Evolutionary conservation across 345 rosid genomes (phyloP).

Genomic region (Barbarea vulgaris): DNA sequence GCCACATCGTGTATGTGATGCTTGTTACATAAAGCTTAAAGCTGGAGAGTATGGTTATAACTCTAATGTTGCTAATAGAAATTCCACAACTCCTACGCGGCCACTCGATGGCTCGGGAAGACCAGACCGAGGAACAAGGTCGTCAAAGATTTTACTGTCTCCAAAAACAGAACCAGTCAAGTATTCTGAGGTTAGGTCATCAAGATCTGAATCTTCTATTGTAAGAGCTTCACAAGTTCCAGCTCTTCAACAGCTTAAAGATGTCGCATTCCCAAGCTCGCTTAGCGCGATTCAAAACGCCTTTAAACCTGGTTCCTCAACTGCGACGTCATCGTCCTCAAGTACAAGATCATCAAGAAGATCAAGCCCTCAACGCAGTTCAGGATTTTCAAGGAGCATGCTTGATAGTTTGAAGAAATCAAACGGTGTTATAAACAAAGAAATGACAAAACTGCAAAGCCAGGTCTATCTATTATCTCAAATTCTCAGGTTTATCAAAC

Average conservation of each 20-base stretch:
- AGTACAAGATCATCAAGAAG: constrained; percentile 53
- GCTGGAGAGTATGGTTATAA: constrained; percentile 60
- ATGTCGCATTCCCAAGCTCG: constrained; percentile 76
- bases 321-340: background rate
- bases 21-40: constrained; percentile 86
- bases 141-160: constrained; percentile 61
- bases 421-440: constrained; percentile 79
- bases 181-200: constrained; percentile 67
- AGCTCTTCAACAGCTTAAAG: constrained; percentile 61
- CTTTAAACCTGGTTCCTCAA: constrained; percentile 50
- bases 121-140: constrained; percentile 47
- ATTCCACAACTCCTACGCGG: constrained; percentile 44
- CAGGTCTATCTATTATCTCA: constrained; percentile 49
- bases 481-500: background rate
- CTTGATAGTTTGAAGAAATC: constrained; percentile 86
- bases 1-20: constrained; percentile 95
- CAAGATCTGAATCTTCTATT: constrained; percentile 57
- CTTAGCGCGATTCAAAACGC: constrained; percentile 65
- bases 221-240: constrained; percentile 81
- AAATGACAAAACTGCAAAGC: constrained; percentile 66
- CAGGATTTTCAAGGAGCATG: constrained; percentile 68
- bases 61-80: constrained; percentile 43
- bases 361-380: constrained; percentile 71
- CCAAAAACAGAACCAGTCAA: constrained; percentile 74
- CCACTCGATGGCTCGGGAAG: constrained; percentile 60